Conservation (phyloP, 2,329 filamentous ascomycete species). For the Botrytis fragariae region DNA sequence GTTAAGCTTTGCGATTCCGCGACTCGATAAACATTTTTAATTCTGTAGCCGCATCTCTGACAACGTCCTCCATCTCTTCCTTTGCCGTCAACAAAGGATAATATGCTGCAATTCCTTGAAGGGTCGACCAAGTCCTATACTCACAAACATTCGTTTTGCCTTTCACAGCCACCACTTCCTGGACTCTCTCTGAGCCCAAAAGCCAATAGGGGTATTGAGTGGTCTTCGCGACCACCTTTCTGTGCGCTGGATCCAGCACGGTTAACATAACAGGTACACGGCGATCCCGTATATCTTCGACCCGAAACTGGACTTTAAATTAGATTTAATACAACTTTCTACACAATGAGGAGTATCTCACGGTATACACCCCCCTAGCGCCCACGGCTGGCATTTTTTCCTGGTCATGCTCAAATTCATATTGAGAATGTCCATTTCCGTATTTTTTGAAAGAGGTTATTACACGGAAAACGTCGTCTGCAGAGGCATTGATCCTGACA, state of each 20-base stretch:
- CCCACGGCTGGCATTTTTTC: constrained; percentile 26
- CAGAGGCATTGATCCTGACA: constrained; percentile 25
- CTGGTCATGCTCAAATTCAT: constrained; percentile 23
- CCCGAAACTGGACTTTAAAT: not conserved
- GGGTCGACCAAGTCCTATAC: constrained; percentile 28
- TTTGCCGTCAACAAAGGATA: constrained; percentile 26
- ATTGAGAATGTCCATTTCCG: constrained; percentile 23
- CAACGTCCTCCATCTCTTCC: constrained; percentile 23
- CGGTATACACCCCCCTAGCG: constrained; percentile 25
- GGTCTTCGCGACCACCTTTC: constrained; percentile 23
- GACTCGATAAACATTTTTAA: constrained; percentile 15
- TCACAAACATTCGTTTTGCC: constrained; percentile 26
- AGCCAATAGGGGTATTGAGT: constrained; percentile 27
- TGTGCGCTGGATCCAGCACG: constrained; percentile 25
- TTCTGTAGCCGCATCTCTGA: constrained; percentile 17
- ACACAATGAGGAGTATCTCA: constrained; percentile 2
- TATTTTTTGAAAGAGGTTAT: constrained; percentile 26
- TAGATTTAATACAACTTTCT: not conserved
- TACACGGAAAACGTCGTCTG: constrained; percentile 27
- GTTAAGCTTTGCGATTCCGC: not conserved
- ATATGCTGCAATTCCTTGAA: constrained; percentile 29
- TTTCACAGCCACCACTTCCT: constrained; percentile 28
- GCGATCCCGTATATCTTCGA: constrained; percentile 11
- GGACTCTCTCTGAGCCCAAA: constrained; percentile 26
- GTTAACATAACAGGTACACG: constrained; percentile 21